phyloP scores from a whole-genome alignment of 768 basidiomycete genomes.

The Rhizopogon roseolus region DNA sequence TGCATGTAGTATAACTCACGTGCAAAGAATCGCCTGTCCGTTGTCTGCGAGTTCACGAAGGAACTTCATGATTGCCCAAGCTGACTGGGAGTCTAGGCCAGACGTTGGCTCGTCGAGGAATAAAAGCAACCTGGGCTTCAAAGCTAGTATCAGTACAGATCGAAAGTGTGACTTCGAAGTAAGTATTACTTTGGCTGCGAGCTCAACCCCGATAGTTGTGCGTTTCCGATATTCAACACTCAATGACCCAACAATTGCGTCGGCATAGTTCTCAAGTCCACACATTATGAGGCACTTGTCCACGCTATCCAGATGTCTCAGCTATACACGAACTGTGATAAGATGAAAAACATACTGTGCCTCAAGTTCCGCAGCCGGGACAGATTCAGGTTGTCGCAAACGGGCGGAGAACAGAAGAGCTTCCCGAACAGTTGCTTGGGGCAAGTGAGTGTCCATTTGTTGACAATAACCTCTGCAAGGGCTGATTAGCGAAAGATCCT shows the following conservation, averaged over 20 bases:
- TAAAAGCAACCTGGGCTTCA: constrained; percentile 39
- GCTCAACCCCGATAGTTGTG: constrained; percentile 56
- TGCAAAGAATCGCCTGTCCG: constrained; percentile 55
- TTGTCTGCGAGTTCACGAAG: constrained; percentile 47
- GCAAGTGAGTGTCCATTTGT: constrained; percentile 79
- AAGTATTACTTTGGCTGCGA: constrained; percentile 44
- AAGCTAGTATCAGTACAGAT: not conserved
- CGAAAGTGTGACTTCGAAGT: not conserved
- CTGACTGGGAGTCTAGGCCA: constrained; percentile 48
- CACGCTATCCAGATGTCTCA: constrained; percentile 27
- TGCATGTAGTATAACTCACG: constrained; percentile 24
- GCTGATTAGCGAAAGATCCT: not conserved
- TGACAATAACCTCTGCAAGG: constrained; percentile 67
- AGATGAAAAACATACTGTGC: constrained; percentile 52
- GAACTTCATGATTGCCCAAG: constrained; percentile 46
- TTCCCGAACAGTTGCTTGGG: constrained; percentile 73
- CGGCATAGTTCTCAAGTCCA: constrained; percentile 54
- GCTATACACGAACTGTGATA: not conserved
- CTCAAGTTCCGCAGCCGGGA: constrained; percentile 67
- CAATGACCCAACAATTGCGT: constrained; percentile 59
- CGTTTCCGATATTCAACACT: constrained; percentile 48
- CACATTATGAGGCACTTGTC: constrained; percentile 62
- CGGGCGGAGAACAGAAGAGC: constrained; percentile 77
- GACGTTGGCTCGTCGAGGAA: constrained; percentile 63
- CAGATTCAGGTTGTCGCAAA: constrained; percentile 66